A percentile compares a stretch with the other conserved stretches of the same genome.
Conservation (phyloP, 1,284 basidiomycete species). For the Trametes pubescens region DNA sequence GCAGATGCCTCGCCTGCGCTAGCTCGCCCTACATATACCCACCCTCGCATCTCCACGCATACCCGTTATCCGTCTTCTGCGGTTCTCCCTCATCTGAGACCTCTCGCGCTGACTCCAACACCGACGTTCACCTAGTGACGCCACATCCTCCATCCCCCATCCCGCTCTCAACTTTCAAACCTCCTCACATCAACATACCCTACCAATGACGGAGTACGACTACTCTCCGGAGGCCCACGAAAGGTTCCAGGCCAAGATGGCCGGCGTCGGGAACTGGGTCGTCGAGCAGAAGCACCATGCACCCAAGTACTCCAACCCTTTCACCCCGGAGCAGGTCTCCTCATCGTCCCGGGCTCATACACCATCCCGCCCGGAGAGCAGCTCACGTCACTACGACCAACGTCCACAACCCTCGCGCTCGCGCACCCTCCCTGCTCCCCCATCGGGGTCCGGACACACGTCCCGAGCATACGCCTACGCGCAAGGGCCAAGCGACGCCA, state of each 20-base stretch:
- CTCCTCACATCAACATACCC: slow-evolving; percentile 3
- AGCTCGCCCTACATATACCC: slow-evolving; percentile 33
- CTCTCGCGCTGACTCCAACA: slow-evolving; percentile 11
- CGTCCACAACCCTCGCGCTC: slow-evolving; percentile 32
- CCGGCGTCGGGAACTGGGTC: slow-evolving; percentile 55
- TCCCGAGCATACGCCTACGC: slow-evolving; percentile 30
- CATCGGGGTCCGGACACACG: slow-evolving; percentile 16
- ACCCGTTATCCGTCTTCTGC: slow-evolving; percentile 23
- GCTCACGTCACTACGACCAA: slow-evolving; percentile 19
- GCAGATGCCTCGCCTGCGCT: slow-evolving; percentile 31
- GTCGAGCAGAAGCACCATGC: slow-evolving; percentile 36
- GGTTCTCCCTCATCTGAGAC: slow-evolving; percentile 14
- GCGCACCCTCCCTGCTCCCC: slow-evolving; percentile 24
- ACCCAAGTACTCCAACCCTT: slow-evolving; percentile 39
- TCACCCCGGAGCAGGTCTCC: slow-evolving; percentile 30
- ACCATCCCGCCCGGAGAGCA: slow-evolving; percentile 22
- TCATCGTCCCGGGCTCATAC: slow-evolving; percentile 20
- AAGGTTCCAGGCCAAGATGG: slow-evolving; percentile 50
- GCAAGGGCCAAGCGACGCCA: slow-evolving; percentile 15
- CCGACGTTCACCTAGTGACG: slow-evolving; percentile 20
- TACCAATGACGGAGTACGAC: slow-evolving; percentile 62
- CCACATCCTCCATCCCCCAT: slow-evolving; percentile 13
- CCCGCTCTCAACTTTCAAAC: background rate
- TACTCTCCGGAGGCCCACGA: slow-evolving; percentile 61
- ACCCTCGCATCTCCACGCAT: slow-evolving; percentile 19